Conservation (phyloP, 352 stramenopile species). For the Globisporangium viniferum region DNA sequence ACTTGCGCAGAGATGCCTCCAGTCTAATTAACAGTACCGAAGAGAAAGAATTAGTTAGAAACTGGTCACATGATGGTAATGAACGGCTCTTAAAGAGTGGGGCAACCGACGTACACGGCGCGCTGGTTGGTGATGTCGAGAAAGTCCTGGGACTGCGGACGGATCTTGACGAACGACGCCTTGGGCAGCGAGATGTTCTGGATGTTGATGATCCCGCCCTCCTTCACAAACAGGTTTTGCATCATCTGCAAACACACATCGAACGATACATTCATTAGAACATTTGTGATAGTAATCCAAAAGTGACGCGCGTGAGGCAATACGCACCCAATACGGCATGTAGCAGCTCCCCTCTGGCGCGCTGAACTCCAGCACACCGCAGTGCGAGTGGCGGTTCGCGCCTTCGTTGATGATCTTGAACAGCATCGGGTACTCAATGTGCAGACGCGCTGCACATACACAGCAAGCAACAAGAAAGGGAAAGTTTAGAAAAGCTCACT, state of each 20-base stretch:
- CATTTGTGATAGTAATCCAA: background rate
- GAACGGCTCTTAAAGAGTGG: background rate
- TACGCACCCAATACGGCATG: constrained; percentile 97
- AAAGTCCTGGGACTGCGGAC: constrained; percentile 98
- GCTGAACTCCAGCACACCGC: constrained; percentile 98
- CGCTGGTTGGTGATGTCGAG: constrained; percentile 98
- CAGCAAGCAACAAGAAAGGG: background rate
- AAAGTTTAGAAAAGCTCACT: background rate
- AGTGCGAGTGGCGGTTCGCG: constrained; percentile 92
- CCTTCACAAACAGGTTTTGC: constrained; percentile 96
- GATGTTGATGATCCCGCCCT: constrained; percentile 94
- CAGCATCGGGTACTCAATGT: constrained; percentile 99
- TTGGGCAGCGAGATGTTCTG: constrained; percentile 96
- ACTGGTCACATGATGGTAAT: background rate
- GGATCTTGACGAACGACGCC: constrained; percentile 98
- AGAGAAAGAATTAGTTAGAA: background rate
- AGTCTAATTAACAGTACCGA: constrained; percentile 29
- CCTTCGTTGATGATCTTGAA: constrained; percentile 94
- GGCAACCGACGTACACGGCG: constrained; percentile 88
- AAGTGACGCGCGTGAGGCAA: background rate
- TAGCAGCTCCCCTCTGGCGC: constrained; percentile 97
- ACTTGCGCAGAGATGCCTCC: constrained; percentile 80
- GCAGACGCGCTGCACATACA: constrained; percentile 64
- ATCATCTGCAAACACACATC: constrained; percentile 88
- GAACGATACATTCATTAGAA: background rate